phyloP scores from a whole-genome alignment of 352 stramenopile genomes.

The Peronospora destructor region DNA sequence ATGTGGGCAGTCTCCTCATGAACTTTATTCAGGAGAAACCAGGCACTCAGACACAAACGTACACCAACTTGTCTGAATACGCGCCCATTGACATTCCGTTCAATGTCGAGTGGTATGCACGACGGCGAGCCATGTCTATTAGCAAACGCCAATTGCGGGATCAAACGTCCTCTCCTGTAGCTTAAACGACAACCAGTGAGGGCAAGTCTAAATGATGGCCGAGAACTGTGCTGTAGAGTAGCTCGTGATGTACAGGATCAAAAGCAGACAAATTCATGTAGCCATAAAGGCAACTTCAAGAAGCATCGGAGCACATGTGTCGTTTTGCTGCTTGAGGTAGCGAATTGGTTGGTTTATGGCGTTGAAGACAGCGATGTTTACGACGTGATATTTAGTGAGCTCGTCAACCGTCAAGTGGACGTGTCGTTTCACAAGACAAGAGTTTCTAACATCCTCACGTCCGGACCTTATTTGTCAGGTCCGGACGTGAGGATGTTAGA shows the following conservation, averaged over 20 bases:
- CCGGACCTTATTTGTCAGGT: constrained; percentile 15
- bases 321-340: too few species aligned
- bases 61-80: constrained; percentile 72
- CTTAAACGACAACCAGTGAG: constrained; percentile 2
- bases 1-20: constrained; percentile 57
- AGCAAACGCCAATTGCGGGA: constrained; percentile 40
- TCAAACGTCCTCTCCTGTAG: constrained; percentile 17
- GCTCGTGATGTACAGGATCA: constrained; percentile 6
- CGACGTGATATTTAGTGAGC: constrained; percentile 32
- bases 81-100: constrained; percentile 61
- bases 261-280: constrained; percentile 1
- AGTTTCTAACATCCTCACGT: too few species aligned
- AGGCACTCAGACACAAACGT: constrained; percentile 41
- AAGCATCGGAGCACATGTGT: too few species aligned
- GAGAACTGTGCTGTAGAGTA: constrained; percentile 13
- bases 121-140: constrained; percentile 57
- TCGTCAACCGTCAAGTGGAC: constrained; percentile 4
- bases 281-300: constrained; percentile 2
- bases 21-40: constrained; percentile 79
- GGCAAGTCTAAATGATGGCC: not conserved
- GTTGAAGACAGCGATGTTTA: constrained; percentile 17
- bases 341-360: too few species aligned
- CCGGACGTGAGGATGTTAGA: constrained; percentile 44
- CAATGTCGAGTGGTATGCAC: constrained; percentile 53
- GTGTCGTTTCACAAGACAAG: constrained; percentile 6